These are phyloP conservation scores for Bruguiera hainesii DNA, from an alignment of 441 rosid species.

Conservation along the genomic window DNA sequence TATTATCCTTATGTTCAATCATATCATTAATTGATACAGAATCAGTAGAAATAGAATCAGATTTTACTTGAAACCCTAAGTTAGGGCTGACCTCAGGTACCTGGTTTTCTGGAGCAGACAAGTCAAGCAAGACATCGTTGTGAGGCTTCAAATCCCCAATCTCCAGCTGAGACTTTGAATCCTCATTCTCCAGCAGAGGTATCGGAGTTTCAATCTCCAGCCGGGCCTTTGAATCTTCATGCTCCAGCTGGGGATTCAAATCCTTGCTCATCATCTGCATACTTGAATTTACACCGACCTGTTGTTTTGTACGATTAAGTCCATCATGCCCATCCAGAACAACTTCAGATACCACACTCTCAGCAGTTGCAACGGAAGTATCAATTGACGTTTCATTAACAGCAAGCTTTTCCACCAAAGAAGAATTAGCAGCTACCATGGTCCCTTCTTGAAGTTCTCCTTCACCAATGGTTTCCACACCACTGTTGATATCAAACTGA, in stretches of 20 bases:
- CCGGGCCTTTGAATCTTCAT: constrained; percentile 26
- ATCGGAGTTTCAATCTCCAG: constrained; percentile 28
- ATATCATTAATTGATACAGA: constrained; percentile 95
- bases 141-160: constrained; percentile 42
- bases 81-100: constrained; percentile 97
- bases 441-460: constrained; percentile 24
- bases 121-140: constrained; percentile 44
- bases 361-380: constrained; percentile 21
- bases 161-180: constrained; percentile 38
- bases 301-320: constrained; percentile 33
- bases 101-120: constrained; percentile 74
- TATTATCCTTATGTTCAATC: constrained; percentile 90
- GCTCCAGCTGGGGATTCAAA: constrained; percentile 19
- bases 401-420: constrained; percentile 25
- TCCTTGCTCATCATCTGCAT: constrained; percentile 12
- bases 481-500: constrained; percentile 39
- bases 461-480: constrained; percentile 25
- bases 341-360: constrained; percentile 35
- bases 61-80: constrained; percentile 97
- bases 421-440: constrained; percentile 11
- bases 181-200: constrained; percentile 37
- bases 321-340: constrained; percentile 30
- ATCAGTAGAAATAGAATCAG: constrained; percentile 99
- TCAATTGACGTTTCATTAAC: constrained; percentile 18
- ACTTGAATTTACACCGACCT: not conserved